Percentiles rank a stretch among this genome's conserved stretches.
Conservation (phyloP, 2,329 filamentous ascomycete species). For the Fusarium xyrophilum region DNA sequence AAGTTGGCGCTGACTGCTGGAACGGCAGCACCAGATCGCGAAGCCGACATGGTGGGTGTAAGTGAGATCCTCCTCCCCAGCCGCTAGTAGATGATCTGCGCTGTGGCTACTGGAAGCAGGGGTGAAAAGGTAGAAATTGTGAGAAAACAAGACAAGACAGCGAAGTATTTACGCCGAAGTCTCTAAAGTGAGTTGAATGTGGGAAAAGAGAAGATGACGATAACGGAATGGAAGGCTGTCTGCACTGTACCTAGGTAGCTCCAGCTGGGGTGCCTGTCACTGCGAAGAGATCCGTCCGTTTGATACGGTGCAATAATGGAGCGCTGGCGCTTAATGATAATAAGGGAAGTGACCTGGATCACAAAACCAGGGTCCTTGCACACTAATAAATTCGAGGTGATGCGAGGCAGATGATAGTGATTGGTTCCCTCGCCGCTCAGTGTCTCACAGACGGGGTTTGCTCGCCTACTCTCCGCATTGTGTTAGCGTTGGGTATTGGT, state of each 20-base stretch:
- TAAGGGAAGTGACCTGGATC: neutral
- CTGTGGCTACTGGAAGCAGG: neutral
- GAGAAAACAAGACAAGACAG: neutral
- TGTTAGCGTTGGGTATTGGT: neutral
- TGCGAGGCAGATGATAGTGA: neutral
- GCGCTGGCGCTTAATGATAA: neutral
- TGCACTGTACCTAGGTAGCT: too few relatives aligned
- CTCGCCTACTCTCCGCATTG: neutral
- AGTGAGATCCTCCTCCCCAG: neutral
- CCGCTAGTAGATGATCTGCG: neutral
- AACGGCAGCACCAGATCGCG: neutral
- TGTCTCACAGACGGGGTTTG: neutral
- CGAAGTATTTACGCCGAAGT: neutral
- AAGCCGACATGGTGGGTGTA: conserved; percentile 17
- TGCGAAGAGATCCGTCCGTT: neutral
- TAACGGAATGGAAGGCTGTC: neutral
- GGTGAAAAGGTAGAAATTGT: neutral
- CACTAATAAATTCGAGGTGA: neutral
- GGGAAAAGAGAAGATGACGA: neutral
- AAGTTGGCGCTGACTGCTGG: conserved; percentile 14
- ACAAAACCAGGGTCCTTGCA: neutral
- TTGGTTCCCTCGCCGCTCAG: conserved; percentile 17
- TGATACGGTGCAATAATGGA: neutral
- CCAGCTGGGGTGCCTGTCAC: neutral
- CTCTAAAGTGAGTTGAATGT: neutral